Percentiles rank a stretch among this genome's conserved stretches.
These are phyloP conservation scores for Dactylellina haptotyla DNA, from an alignment of 2,329 filamentous ascomycete genomes.

Conservation along the genomic window DNA sequence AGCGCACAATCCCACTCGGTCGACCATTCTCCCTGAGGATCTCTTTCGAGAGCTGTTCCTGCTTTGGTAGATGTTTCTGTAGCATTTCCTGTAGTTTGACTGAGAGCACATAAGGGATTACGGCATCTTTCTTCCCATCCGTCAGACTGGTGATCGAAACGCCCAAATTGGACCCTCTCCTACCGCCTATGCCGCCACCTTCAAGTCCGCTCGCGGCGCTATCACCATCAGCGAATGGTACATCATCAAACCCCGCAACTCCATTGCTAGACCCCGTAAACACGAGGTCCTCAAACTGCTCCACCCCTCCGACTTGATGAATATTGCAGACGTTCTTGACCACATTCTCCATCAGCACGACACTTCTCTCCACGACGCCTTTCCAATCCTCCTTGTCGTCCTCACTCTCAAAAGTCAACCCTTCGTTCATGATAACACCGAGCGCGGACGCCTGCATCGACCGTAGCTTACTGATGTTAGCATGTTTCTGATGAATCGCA, in stretches of 20 bases:
- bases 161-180: constrained; percentile 63
- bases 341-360: constrained; percentile 86
- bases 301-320: constrained; percentile 62
- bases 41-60: constrained; percentile 61
- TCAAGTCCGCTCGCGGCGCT: constrained; percentile 65
- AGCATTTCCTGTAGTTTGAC: constrained; percentile 76
- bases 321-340: constrained; percentile 75
- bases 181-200: constrained; percentile 70
- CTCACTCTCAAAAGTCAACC: constrained; percentile 73
- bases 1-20: constrained; percentile 78
- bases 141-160: constrained; percentile 61
- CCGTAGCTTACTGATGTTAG: constrained; percentile 75
- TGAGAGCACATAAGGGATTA: constrained; percentile 64
- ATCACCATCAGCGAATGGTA: constrained; percentile 65
- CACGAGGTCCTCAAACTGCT: constrained; percentile 69
- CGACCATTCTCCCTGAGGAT: constrained; percentile 66
- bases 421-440: constrained; percentile 87
- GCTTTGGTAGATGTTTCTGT: constrained; percentile 73
- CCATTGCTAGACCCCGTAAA: constrained; percentile 63
- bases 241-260: constrained; percentile 73
- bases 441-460: constrained; percentile 86
- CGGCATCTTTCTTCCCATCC: constrained; percentile 57
- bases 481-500: constrained; percentile 79
- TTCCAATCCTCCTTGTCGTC: constrained; percentile 73
- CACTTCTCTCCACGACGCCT: constrained; percentile 78